Evolutionary conservation across 805 yeast genomes (phyloP).

Genomic region (Metschnikowia arizonensis): DNA sequence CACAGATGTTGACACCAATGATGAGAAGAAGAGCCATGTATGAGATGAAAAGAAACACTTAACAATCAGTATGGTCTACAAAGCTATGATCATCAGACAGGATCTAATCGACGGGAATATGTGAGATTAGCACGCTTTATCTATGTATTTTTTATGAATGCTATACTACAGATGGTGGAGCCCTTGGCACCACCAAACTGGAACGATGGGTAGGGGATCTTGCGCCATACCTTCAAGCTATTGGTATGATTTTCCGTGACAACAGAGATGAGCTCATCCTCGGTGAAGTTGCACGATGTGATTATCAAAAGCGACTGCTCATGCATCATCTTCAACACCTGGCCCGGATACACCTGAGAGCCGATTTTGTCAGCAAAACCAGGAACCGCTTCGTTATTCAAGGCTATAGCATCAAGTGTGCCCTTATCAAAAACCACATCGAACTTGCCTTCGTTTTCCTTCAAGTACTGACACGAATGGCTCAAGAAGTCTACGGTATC

Average conservation of each 20-base stretch:
- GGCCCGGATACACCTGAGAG: constrained; percentile 57
- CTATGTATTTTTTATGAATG: constrained; percentile 47
- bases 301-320: constrained; percentile 59
- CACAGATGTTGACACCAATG: not conserved
- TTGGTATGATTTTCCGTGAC: constrained; percentile 43
- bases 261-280: constrained; percentile 60
- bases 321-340: constrained; percentile 54
- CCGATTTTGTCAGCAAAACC: constrained; percentile 46
- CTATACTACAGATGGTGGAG: constrained; percentile 81
- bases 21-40: not conserved
- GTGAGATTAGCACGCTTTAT: not conserved
- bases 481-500: constrained; percentile 66
- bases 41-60: not conserved
- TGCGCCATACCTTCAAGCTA: constrained; percentile 55
- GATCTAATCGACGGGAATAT: not conserved
- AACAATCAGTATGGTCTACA: not conserved
- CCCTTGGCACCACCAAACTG: constrained; percentile 90
- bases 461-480: constrained; percentile 34
- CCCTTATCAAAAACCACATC: constrained; percentile 91
- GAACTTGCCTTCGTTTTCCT: constrained; percentile 38
- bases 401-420: constrained; percentile 93
- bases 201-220: constrained; percentile 73
- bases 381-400: constrained; percentile 52
- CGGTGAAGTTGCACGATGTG: constrained; percentile 93
- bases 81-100: not conserved